Base-by-base conservation (phyloP, 768 basidiomycete genomes). In the Xerocomellus dryophilus region DNA sequence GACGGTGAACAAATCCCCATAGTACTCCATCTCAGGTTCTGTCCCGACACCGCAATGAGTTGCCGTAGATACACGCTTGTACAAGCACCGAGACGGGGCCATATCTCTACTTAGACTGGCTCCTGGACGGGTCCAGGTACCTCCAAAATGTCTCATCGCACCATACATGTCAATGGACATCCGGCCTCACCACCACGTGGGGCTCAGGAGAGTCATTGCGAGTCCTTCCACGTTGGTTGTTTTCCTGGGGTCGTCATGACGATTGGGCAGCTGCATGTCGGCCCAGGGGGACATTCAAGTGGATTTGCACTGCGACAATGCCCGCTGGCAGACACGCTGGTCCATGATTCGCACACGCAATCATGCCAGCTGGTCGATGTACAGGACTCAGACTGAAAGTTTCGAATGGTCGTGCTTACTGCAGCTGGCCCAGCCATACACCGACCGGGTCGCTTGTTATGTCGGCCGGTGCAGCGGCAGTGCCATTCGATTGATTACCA, bases 11-110 rank as follows among this genome's bases (percentile, higher is more conserved):
- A n/a, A n/a, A n/a, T n/a, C n/a, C n/a, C n/a, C n/a, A n/a, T n/a
- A n/a, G n/a, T n/a, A n/a, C n/a, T n/a, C 11, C 10, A 40, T 40
- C 20, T 12, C 39, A 15, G n/a, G 23, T 32, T 21, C 35, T 25
- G 23, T 25, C 23, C 50, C 42, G 36, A 59, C 58, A 61, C 57
- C 20, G 58, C 53, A 61, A 50, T 57, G 47, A 50, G 59, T 60
- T 60, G 59, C 58, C 53, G 51, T 59, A 61, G 58, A 48, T 47
- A 59, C 51, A 14, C 21, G 21, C 35, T 20, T 14, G 9, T 5
- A 32, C 32, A 14, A 14, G 5, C 14, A 32, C 32, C n/a, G 36
- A n/a, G 7, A 8, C 36, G 36, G 36, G 36, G 36, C 5, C 35
- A 35, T 14, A 35, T 35, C 31, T 29, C 29, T 7, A 31, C 10